Evolutionary conservation across 1,284 basidiomycete genomes (phyloP).

Genomic region (Phellinidium pouzarii): DNA sequence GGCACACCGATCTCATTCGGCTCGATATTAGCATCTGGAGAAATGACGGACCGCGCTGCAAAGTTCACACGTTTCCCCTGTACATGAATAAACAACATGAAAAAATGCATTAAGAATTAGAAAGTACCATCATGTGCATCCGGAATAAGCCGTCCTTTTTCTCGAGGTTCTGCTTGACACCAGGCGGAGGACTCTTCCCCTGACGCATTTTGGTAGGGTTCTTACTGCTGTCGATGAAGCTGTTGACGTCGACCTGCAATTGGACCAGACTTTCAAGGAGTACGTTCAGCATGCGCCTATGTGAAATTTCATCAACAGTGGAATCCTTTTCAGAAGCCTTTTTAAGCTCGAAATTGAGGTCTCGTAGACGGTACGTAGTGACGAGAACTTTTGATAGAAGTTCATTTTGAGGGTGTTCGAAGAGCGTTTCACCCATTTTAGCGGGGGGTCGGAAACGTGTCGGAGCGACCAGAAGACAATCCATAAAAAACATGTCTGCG

Average conservation of each 20-base stretch:
- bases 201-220: conserved; percentile 83
- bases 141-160: conserved; percentile 99
- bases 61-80: conserved; percentile 99
- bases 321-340: conserved; percentile 55
- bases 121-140: conserved; percentile 95
- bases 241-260: conserved; percentile 93
- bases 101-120: conserved; percentile 4
- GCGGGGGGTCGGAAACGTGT: conserved; percentile 95
- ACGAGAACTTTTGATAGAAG: conserved; percentile 82
- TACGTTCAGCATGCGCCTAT: conserved; percentile 56
- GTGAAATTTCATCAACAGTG: conserved; percentile 45
- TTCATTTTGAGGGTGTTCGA: conserved; percentile 97
- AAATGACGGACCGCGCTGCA: conserved; percentile 98
- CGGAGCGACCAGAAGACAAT: conserved; percentile 87
- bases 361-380: conserved; percentile 77
- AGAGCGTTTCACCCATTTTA: conserved; percentile 87
- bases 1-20: conserved; percentile 99
- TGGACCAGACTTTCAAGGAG: conserved; percentile 84
- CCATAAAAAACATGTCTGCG: conserved; percentile 97
- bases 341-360: conserved; percentile 66
- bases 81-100: conserved; percentile 14
- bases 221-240: conserved; percentile 96
- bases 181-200: conserved; percentile 89
- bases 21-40: conserved; percentile 99
- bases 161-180: conserved; percentile 95